Evolutionary conservation across 805 yeast species (phyloP).

Genomic region (Candida arabinofermentans): DNA sequence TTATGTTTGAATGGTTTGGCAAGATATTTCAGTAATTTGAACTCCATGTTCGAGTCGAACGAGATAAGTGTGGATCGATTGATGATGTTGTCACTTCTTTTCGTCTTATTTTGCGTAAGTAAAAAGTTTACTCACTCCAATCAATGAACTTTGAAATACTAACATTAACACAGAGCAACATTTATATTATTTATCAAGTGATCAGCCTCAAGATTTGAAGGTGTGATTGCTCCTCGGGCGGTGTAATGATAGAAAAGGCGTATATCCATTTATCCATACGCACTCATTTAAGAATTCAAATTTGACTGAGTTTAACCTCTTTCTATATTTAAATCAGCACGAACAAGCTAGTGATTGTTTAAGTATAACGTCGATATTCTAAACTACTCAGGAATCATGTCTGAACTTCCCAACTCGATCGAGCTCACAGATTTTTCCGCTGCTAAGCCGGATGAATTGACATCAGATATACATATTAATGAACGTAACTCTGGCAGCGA

Average conservation of each 20-base stretch:
- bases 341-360: too few relatives aligned
- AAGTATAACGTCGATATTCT: too few relatives aligned
- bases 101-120: conserved; percentile 11
- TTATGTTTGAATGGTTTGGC: conserved; percentile 6
- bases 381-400: too few relatives aligned
- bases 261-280: not conserved
- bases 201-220: not conserved
- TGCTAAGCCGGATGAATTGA: too few relatives aligned
- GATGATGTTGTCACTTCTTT: conserved; percentile 6
- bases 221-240: not conserved
- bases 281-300: too few relatives aligned
- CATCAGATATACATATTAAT: too few relatives aligned
- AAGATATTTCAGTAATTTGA: conserved; percentile 18
- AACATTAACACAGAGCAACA: conserved; percentile 3
- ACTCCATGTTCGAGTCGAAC: conserved; percentile 12
- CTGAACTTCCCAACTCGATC: too few relatives aligned
- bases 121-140: not conserved
- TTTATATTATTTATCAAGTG: conserved; percentile 4
- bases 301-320: too few relatives aligned
- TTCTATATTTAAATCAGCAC: too few relatives aligned
- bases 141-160: not conserved
- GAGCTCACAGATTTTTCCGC: too few relatives aligned
- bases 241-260: not conserved
- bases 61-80: conserved; percentile 17
- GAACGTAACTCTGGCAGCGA: too few relatives aligned